Evolutionary conservation across 2,329 filamentous ascomycete species (phyloP).

Genomic region (Botrytis fabae): DNA sequence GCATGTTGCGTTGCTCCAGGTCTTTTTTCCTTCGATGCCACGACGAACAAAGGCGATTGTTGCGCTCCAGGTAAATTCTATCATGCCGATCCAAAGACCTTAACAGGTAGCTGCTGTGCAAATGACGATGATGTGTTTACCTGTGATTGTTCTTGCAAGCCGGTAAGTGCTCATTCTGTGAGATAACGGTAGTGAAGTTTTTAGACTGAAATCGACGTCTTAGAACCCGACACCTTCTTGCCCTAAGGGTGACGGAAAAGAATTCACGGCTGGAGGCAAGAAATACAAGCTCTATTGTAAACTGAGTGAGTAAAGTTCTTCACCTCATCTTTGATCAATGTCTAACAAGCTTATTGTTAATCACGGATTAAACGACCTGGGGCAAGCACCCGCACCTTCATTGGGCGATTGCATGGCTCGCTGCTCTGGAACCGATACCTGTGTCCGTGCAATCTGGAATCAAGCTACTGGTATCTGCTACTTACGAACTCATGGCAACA

Average conservation of each 20-base stretch:
- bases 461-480: not conserved
- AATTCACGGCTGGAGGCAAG: constrained; percentile 2
- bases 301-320: not conserved
- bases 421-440: not conserved
- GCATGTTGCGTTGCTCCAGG: constrained; percentile 14
- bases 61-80: not conserved
- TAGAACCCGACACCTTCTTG: constrained; percentile 13
- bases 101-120: constrained; percentile 9
- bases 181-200: no score
- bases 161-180: not conserved
- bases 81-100: not conserved
- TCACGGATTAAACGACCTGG: constrained; percentile 9
- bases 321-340: not conserved
- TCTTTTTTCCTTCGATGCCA: constrained; percentile 4
- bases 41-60: not conserved
- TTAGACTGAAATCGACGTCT: not conserved
- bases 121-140: constrained; percentile 14
- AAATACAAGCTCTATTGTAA: constrained; percentile 10
- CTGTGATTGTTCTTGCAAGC: constrained; percentile 20
- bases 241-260: constrained; percentile 1
- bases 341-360: not conserved
- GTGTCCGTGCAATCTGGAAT: not conserved
- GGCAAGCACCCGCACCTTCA: not conserved
- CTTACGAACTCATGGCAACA: constrained; percentile 12
- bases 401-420: constrained; percentile 9